Evolutionary conservation across 1,139 yeast genomes (phyloP).

Genomic region (Lizanozyma gosingica): DNA sequence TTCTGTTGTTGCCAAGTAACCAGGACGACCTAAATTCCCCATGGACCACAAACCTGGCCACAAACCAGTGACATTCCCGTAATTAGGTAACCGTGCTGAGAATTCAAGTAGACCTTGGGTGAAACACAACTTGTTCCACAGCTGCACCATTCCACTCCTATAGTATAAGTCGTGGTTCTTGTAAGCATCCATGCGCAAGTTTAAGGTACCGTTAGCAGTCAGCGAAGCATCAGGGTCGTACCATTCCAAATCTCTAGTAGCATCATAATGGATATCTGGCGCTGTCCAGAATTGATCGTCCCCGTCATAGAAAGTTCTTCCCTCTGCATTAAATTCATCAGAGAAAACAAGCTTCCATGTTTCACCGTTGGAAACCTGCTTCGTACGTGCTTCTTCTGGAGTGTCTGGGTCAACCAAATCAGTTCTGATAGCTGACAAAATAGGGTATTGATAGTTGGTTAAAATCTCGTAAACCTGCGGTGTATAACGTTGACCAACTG

Average conservation of each 20-base stretch:
- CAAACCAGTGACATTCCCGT: conserved; percentile 59
- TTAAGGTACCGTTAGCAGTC: conserved; percentile 59
- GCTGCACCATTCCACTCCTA: conserved; percentile 78
- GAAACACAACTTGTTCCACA: conserved; percentile 78
- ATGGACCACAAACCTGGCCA: conserved; percentile 93
- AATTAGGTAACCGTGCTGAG: conserved; percentile 63
- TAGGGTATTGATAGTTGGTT: conserved; percentile 51
- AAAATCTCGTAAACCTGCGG: conserved; percentile 36
- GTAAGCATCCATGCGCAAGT: conserved; percentile 64
- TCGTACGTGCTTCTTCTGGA: conserved; percentile 44
- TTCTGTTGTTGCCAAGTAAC: conserved; percentile 67
- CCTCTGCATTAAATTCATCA: conserved; percentile 77
- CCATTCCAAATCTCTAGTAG: conserved; percentile 82
- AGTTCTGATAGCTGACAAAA: conserved; percentile 53
- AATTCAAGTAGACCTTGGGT: conserved; percentile 68
- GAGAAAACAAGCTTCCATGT: conserved; percentile 66
- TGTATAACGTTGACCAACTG: conserved; percentile 23
- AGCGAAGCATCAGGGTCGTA: conserved; percentile 75
- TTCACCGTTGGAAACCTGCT: conserved; percentile 45
- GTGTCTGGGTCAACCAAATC: conserved; percentile 71
- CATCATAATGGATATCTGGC: conserved; percentile 67
- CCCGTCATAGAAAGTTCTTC: conserved; percentile 73
- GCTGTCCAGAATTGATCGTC: conserved; percentile 84
- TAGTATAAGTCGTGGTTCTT: conserved; percentile 64
- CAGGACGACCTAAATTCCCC: conserved; percentile 83